phyloP scores from a whole-genome alignment of 2,329 filamentous ascomycete genomes.

The Trichoderma asperellum region DNA sequence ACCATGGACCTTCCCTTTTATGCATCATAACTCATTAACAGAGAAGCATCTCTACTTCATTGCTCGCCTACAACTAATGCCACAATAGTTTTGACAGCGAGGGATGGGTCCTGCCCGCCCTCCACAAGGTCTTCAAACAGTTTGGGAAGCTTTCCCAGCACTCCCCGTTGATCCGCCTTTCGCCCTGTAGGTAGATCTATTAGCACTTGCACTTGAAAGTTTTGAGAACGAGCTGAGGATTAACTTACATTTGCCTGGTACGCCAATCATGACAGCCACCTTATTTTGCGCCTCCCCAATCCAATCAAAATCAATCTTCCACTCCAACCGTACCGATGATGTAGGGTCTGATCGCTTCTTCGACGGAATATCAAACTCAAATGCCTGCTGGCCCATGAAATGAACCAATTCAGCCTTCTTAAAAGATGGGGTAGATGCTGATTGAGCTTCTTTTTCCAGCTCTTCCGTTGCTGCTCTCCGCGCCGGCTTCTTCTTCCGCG shows the following conservation, averaged over 20 bases:
- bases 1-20: neutral
- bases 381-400: constrained; percentile 56
- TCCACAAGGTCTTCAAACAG: constrained; percentile 64
- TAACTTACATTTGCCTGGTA: constrained; percentile 65
- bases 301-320: constrained; percentile 72
- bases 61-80: constrained; percentile 59
- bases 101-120: constrained; percentile 57
- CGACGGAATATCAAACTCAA: constrained; percentile 49
- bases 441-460: constrained; percentile 31
- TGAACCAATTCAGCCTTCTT: constrained; percentile 53
- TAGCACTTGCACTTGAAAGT: constrained; percentile 29
- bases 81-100: constrained; percentile 62
- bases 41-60: constrained; percentile 27
- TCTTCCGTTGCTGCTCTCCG: constrained; percentile 35
- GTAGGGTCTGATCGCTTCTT: constrained; percentile 40
- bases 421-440: constrained; percentile 15
- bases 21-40: constrained; percentile 28
- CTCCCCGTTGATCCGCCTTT: constrained; percentile 59
- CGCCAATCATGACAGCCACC: constrained; percentile 57
- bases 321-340: constrained; percentile 58
- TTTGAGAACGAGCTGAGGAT: fast-evolving
- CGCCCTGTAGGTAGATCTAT: constrained; percentile 53
- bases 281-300: constrained; percentile 69
- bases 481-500: constrained; percentile 35
- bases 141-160: constrained; percentile 60